Base-by-base conservation (phyloP, 768 basidiomycete species). In the Hericium alpestre region DNA sequence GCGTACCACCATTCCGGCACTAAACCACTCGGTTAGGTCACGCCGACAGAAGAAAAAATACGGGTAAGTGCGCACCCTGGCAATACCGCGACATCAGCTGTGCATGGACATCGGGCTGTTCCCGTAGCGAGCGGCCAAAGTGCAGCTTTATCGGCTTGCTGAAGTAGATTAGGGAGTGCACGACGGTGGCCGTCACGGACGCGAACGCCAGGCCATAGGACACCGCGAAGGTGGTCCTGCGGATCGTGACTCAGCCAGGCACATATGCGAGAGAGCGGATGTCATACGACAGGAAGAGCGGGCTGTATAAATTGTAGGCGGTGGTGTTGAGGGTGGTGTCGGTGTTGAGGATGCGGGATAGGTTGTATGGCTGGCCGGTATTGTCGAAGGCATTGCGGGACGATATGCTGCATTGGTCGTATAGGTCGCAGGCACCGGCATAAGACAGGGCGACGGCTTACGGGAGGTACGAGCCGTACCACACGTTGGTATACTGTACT, bases 141-240 rank as follows among this genome's bases (percentile, higher is more conserved):
- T 76, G 75, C 23, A 64, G 59, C 66, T 65, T 68, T 51, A 73
- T 75, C 55, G 72, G 71, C 59, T 72, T 72, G 55, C 73, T 65
- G 68, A 71, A 75, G 66, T 74, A 75, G 11, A 78, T 63, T 56
- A 72, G 62, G 1, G 76, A 70, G 63, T 78, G 76, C 32, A 69
- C 66, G 53, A 77, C 64, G 9, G 75, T 75, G 11, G 76, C 70
- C 13, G 74, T 73, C 52, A 74, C 72, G n/a, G 71, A 69, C 15
- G 74, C 74, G 59, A 78, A 77, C 10, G 66, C 65, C 20, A 73
- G 65, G 38, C 80, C 83, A 59, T 87, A 88, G 8, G 81, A 74
- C 60, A 84, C 72, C 13, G 76, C 76, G 62, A 84, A 84, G 3
- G 81, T 77, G 39, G 79, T 79, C 12, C 79, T 79, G 53, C 27